Conservation (phyloP, 148 eudicot genomes). For the Polygonum maritimum region DNA sequence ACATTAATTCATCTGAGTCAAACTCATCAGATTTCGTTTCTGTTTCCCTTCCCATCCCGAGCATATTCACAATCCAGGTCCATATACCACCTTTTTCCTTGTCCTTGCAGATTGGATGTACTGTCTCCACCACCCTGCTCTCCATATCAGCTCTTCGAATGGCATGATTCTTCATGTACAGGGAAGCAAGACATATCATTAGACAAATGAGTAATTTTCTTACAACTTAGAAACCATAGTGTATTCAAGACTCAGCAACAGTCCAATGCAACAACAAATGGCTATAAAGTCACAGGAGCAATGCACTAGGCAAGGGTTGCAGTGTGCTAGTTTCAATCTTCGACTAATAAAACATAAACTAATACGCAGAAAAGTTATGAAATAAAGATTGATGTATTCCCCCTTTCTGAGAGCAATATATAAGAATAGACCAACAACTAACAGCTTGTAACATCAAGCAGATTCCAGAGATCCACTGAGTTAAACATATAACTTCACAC, state of each 20-base stretch:
- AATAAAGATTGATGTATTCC: background rate
- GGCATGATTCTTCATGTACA: slow-evolving; percentile 74
- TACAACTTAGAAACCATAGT: background rate
- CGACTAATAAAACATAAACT: background rate
- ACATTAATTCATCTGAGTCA: slow-evolving; percentile 40
- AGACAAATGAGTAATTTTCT: background rate
- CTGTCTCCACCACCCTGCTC: slow-evolving; percentile 66
- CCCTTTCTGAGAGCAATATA: background rate
- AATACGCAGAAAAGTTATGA: background rate
- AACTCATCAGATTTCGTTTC: slow-evolving; percentile 29
- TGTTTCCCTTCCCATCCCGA: slow-evolving; percentile 31
- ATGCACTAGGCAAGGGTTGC: background rate
- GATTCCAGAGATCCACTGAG: background rate
- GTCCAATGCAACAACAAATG: background rate
- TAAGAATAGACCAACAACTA: background rate
- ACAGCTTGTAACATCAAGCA: background rate
- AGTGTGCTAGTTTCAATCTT: background rate
- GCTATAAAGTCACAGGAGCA: background rate
- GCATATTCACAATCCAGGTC: slow-evolving; percentile 57
- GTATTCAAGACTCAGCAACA: background rate
- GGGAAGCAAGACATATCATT: background rate
- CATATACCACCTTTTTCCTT: slow-evolving; percentile 40
- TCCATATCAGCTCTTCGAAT: slow-evolving; percentile 87
- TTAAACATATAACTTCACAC: background rate
- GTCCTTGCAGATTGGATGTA: slow-evolving; percentile 36